Evolutionary conservation across 768 basidiomycete species (phyloP).

Genomic region (Ramaria sp.): DNA sequence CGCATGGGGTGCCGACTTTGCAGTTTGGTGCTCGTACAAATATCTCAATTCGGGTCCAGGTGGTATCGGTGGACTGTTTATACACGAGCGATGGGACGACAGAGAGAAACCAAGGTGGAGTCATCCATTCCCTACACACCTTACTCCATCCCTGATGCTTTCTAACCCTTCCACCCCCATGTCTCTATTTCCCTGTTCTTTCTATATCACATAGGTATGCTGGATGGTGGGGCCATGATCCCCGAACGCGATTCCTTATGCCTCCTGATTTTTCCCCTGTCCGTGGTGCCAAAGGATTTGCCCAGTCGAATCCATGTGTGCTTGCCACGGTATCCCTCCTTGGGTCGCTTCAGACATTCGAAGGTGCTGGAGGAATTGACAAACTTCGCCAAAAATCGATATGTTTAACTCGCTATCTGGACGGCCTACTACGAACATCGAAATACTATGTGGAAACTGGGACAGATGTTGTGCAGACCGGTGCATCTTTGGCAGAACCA

Average conservation of each 20-base stretch:
- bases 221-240: constrained; percentile 98
- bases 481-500: constrained; percentile 18
- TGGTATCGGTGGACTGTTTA: constrained; percentile 88
- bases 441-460: constrained; percentile 41
- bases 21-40: constrained; percentile 98
- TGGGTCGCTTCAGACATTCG: constrained; percentile 74
- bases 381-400: constrained; percentile 60
- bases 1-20: constrained; percentile 94
- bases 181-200: constrained; percentile 11
- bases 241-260: constrained; percentile 84
- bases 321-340: constrained; percentile 70
- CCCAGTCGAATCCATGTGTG: constrained; percentile 90
- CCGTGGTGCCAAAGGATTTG: constrained; percentile 87
- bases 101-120: constrained; percentile 49
- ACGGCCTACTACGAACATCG: constrained; percentile 47
- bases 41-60: constrained; percentile 96
- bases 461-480: background rate
- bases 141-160: background rate
- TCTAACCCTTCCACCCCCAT: constrained; percentile 1
- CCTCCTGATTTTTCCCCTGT: constrained; percentile 72
- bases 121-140: constrained; percentile 1
- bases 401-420: constrained; percentile 60
- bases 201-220: constrained; percentile 46
- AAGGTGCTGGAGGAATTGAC: constrained; percentile 64
- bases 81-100: constrained; percentile 75